Conservation (phyloP, 177 flowering plant species). For the Tripterygium wilfordii region DNA sequence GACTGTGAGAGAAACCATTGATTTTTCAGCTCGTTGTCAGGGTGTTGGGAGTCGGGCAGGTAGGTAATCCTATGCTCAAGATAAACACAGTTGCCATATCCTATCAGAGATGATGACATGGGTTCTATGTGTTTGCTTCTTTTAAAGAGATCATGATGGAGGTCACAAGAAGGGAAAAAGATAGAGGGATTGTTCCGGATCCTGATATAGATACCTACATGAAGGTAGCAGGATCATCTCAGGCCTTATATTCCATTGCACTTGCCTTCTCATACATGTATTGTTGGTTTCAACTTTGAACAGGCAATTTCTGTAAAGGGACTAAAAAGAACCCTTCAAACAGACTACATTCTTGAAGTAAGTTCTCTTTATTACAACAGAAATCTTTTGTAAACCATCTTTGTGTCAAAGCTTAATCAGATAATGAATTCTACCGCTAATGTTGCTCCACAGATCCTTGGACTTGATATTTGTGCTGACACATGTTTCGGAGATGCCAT, state of each 20-base stretch:
- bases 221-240: conserved; percentile 29
- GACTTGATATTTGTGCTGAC: neutral
- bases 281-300: neutral
- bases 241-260: neutral
- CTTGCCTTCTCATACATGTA: neutral
- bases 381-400: neutral
- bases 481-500: too few relatives aligned
- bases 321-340: neutral
- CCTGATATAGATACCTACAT: conserved; percentile 41
- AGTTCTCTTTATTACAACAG: too few relatives aligned
- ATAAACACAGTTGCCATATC: too few relatives aligned
- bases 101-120: too few relatives aligned
- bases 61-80: conserved; percentile 10
- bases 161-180: conserved; percentile 35
- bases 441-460: neutral
- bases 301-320: neutral
- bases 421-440: neutral
- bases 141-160: conserved; percentile 38
- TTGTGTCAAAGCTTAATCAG: neutral
- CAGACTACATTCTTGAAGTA: conserved; percentile 3
- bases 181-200: conserved; percentile 44
- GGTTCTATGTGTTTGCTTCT: conserved; percentile 3
- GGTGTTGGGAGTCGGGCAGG: conserved; percentile 63
- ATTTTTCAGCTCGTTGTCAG: conserved; percentile 58
- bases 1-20: conserved; percentile 67